phyloP scores from a whole-genome alignment of 257 asterid species.

The Misopates orontium region DNA sequence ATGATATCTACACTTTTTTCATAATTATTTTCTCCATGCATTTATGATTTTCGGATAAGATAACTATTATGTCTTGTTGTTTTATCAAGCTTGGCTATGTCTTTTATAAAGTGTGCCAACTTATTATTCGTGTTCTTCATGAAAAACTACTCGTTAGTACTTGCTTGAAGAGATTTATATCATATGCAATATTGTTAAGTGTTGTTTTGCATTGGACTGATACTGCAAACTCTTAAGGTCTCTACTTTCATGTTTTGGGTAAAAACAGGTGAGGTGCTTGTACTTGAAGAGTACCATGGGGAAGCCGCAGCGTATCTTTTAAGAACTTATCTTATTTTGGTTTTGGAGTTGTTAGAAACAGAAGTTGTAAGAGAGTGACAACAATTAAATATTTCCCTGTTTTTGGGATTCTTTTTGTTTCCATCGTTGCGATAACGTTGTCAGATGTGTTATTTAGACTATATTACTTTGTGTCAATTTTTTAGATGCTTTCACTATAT shows the following conservation, averaged over 20 bases:
- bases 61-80: too few species aligned
- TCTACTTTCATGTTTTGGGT: too few species aligned
- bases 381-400: neutral
- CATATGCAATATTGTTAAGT: too few species aligned
- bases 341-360: neutral
- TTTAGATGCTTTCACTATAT: too few species aligned
- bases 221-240: too few species aligned
- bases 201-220: too few species aligned
- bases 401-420: neutral
- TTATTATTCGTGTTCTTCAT: too few species aligned
- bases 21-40: neutral
- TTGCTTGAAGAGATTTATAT: too few species aligned
- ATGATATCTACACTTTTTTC: too few species aligned
- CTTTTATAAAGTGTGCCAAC: too few species aligned
- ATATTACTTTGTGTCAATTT: neutral
- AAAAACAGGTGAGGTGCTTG: conserved; percentile 14
- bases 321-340: neutral
- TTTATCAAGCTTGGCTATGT: too few species aligned
- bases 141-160: too few species aligned
- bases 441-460: neutral
- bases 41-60: neutral
- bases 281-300: conserved; percentile 21
- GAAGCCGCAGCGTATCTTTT: conserved; percentile 18
- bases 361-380: neutral
- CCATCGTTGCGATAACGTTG: neutral